These are phyloP conservation scores for Penicillium argentinense DNA, from an alignment of 495 filamentous ascomycete genomes.

Conservation along the genomic window DNA sequence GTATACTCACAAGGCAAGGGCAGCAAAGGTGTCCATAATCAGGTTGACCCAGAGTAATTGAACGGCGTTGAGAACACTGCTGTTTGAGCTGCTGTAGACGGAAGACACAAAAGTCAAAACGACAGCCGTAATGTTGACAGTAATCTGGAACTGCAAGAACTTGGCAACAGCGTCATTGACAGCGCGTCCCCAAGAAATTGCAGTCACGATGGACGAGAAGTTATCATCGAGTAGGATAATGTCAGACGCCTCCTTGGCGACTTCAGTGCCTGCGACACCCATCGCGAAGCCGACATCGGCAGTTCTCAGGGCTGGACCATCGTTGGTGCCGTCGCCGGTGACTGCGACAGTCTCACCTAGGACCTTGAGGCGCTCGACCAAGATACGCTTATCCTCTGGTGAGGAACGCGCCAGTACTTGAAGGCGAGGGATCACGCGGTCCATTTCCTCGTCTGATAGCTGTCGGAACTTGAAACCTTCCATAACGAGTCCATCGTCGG, in stretches of 20 bases:
- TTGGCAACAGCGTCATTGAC: slow-evolving; percentile 91
- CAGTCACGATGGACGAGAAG: slow-evolving; percentile 84
- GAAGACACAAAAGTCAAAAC: slow-evolving; percentile 80
- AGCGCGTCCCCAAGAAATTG: slow-evolving; percentile 85
- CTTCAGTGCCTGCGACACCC: slow-evolving; percentile 88
- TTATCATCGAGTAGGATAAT: slow-evolving; percentile 94
- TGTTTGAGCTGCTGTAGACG: slow-evolving; percentile 62
- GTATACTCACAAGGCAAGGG: slow-evolving; percentile 61
- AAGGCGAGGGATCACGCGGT: slow-evolving; percentile 68
- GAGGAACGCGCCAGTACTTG: slow-evolving; percentile 85
- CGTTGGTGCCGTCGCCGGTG: slow-evolving; percentile 88
- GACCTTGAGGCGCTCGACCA: slow-evolving; percentile 71
- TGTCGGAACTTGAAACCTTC: slow-evolving; percentile 84
- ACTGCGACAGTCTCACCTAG: slow-evolving; percentile 81
- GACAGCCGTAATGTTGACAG: slow-evolving; percentile 88
- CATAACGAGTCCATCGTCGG: slow-evolving; percentile 70
- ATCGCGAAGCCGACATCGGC: slow-evolving; percentile 92
- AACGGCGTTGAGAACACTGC: slow-evolving; percentile 78
- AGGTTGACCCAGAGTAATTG: slow-evolving; percentile 91
- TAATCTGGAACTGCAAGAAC: slow-evolving; percentile 90
- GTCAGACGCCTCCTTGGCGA: slow-evolving; percentile 90
- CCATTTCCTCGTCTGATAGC: slow-evolving; percentile 67
- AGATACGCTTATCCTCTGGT: slow-evolving; percentile 82
- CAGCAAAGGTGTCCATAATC: slow-evolving; percentile 93
- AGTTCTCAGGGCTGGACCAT: slow-evolving; percentile 80